Evolutionary conservation across 2,329 filamentous ascomycete genomes (phyloP).

Genomic region (Xylariaceae sp.): DNA sequence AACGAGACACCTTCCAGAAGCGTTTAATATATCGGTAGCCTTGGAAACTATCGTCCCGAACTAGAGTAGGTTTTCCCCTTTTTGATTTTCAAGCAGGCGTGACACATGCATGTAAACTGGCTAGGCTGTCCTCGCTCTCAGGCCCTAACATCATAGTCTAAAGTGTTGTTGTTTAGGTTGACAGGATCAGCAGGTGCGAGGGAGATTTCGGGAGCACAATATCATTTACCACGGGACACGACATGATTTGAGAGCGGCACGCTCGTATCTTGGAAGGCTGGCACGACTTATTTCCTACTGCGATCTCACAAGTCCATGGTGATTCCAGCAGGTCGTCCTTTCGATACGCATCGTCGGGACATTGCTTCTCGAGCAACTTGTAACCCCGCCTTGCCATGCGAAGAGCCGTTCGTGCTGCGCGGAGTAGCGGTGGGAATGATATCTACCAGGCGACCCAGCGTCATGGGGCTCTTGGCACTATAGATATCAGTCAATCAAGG

Average conservation of each 20-base stretch:
- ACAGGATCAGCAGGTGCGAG: neutral
- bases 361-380: neutral
- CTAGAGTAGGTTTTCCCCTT: too few relatives aligned
- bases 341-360: neutral
- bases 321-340: neutral
- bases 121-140: too few relatives aligned
- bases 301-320: neutral
- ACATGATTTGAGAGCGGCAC: neutral
- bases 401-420: neutral
- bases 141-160: too few relatives aligned
- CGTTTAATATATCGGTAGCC: too few relatives aligned
- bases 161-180: neutral
- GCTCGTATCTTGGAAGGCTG: neutral
- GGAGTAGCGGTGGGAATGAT: neutral
- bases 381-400: neutral
- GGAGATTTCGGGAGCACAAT: too few relatives aligned
- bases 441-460: neutral
- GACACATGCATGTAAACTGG: too few relatives aligned
- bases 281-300: neutral
- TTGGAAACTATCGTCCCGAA: too few relatives aligned
- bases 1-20: too few relatives aligned
- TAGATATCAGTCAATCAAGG: neutral
- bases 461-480: neutral
- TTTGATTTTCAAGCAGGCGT: too few relatives aligned
- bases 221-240: too few relatives aligned